A percentile compares a stretch with the other conserved stretches of the same genome.
Evolutionary conservation across 1,139 yeast species (phyloP).

Genomic region (Kodamaea suecica): DNA sequence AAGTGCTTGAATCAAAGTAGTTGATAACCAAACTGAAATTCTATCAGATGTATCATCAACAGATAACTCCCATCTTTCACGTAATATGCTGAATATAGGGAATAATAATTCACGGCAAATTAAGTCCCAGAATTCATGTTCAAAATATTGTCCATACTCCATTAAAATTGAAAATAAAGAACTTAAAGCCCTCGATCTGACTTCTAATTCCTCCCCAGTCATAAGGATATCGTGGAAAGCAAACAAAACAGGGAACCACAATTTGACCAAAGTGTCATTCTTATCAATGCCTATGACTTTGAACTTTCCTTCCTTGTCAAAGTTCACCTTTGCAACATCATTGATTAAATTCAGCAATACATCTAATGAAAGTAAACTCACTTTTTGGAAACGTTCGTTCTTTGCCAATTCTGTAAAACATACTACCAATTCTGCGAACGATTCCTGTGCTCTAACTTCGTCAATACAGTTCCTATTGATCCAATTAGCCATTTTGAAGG

Average conservation of each 20-base stretch:
- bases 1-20: constrained; percentile 93
- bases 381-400: constrained; percentile 77
- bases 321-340: constrained; percentile 48
- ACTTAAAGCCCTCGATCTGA: constrained; percentile 82
- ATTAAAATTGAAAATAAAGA: constrained; percentile 78
- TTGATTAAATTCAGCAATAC: constrained; percentile 65
- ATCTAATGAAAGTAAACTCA: constrained; percentile 77
- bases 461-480: constrained; percentile 62
- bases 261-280: constrained; percentile 42
- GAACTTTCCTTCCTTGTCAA: constrained; percentile 19
- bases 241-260: constrained; percentile 80
- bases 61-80: constrained; percentile 71
- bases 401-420: constrained; percentile 82
- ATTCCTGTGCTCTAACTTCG: constrained; percentile 67
- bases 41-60: constrained; percentile 68
- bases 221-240: constrained; percentile 86
- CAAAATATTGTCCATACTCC: constrained; percentile 75
- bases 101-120: constrained; percentile 75
- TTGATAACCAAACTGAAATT: constrained; percentile 90
- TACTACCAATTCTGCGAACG: constrained; percentile 68
- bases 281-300: constrained; percentile 11
- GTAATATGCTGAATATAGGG: constrained; percentile 84
- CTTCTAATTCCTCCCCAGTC: constrained; percentile 94
- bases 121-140: constrained; percentile 74
- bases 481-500: constrained; percentile 61